These are phyloP conservation scores for Pavlovales sp. DNA, from an alignment of 208 protist species.

Conservation along the genomic window DNA sequence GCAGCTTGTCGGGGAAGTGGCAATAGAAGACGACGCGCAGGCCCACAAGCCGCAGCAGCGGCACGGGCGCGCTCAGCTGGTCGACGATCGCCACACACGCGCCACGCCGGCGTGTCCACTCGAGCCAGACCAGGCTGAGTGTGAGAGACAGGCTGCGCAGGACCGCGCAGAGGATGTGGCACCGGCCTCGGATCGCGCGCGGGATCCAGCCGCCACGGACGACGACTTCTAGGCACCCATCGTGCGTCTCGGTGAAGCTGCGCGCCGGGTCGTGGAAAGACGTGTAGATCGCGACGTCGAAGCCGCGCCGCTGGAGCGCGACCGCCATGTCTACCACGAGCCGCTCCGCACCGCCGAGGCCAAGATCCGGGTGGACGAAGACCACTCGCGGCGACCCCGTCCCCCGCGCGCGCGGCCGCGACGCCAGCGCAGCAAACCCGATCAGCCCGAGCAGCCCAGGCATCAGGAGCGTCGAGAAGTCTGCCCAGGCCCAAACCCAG, in stretches of 20 bases:
- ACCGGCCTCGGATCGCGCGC: slow-evolving; percentile 25
- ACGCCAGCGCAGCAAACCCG: no score
- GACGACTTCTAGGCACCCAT: slow-evolving; percentile 41
- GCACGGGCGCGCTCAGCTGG: slow-evolving; percentile 49
- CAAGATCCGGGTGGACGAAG: slow-evolving; percentile 59
- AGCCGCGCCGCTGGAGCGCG: slow-evolving; percentile 20
- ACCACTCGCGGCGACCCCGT: background rate
- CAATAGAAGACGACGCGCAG: slow-evolving; percentile 59
- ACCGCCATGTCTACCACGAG: slow-evolving; percentile 55
- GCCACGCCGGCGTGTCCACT: background rate
- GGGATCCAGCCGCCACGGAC: slow-evolving; percentile 48
- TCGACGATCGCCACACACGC: slow-evolving; percentile 42
- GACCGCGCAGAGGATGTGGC: slow-evolving; percentile 37
- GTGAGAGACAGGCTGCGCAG: slow-evolving; percentile 37
- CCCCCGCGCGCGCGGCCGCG: no score
- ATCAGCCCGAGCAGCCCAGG: no score
- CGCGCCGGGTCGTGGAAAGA: slow-evolving; percentile 34
- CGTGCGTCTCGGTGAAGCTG: slow-evolving; percentile 49
- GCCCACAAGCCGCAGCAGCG: slow-evolving; percentile 38
- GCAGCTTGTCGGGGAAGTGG: slow-evolving; percentile 60
- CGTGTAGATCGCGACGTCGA: slow-evolving; percentile 51
- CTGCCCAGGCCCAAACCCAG: no score
- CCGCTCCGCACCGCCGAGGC: slow-evolving; percentile 60
- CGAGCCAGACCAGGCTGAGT: background rate
- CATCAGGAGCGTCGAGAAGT: no score